Evolutionary conservation across 164 flowering plant species (phyloP).

Genomic region (Euptelea pleiosperma): DNA sequence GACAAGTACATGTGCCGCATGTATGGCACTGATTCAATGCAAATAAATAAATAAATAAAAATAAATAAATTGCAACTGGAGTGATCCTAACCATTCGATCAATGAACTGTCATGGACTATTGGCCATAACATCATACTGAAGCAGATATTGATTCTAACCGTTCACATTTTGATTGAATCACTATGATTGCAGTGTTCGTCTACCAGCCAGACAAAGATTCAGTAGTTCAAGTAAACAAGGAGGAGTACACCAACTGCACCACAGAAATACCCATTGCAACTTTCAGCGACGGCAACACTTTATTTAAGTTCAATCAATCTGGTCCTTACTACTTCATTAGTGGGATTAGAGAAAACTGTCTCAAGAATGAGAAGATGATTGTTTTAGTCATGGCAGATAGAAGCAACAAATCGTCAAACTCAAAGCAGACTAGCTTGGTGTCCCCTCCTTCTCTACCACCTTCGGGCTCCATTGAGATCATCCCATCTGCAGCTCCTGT

Average conservation of each 20-base stretch:
- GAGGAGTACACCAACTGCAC: conserved; percentile 62
- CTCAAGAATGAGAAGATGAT: conserved; percentile 63
- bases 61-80: no score
- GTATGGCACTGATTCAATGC: no score
- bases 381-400: conserved; percentile 70
- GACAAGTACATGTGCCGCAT: no score
- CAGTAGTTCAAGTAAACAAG: conserved; percentile 60
- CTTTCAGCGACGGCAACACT: conserved; percentile 65
- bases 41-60: no score
- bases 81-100: no score
- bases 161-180: no score
- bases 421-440: conserved; percentile 8
- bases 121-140: no score
- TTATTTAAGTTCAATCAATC: conserved; percentile 48
- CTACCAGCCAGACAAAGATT: conserved; percentile 52
- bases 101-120: no score
- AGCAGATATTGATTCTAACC: no score
- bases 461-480: conserved; percentile 17
- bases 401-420: no score
- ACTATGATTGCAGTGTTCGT: conserved; percentile 54
- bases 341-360: conserved; percentile 69
- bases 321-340: conserved; percentile 81
- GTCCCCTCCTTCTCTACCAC: conserved; percentile 29
- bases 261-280: conserved; percentile 34
- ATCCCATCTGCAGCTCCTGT: conserved; percentile 48